phyloP scores from a whole-genome alignment of 1,284 basidiomycete genomes.

The Cutaneotrichosporon cavernicola region DNA sequence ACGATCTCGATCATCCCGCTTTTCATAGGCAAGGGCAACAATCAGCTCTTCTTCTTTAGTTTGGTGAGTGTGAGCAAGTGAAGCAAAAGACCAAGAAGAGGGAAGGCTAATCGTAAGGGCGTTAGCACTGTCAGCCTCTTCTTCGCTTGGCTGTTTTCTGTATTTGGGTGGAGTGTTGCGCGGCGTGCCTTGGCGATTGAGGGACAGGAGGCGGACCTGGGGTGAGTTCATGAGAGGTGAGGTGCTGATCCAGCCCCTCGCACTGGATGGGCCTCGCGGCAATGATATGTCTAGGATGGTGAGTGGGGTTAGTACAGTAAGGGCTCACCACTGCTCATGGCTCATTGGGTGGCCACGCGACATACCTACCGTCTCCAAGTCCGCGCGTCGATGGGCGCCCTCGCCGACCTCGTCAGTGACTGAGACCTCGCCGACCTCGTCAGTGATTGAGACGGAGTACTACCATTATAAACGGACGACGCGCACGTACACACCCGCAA shows the following conservation, averaged over 20 bases:
- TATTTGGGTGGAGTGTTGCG: conserved; percentile 51
- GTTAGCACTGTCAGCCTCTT: conserved; percentile 21
- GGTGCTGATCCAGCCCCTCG: conserved; percentile 21
- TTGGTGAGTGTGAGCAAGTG: conserved; percentile 26
- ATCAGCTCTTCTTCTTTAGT: conserved; percentile 38
- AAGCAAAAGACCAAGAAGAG: too few relatives aligned
- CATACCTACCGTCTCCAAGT: background rate
- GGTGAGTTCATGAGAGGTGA: conserved; percentile 27
- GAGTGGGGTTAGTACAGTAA: background rate
- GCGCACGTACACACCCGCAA: conserved; percentile 18
- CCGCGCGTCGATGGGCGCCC: background rate
- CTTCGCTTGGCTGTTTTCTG: conserved; percentile 43
- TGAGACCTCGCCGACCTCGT: conserved; percentile 15
- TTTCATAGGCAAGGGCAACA: conserved; percentile 46
- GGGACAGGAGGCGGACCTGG: conserved; percentile 30
- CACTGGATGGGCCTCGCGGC: conserved; percentile 48
- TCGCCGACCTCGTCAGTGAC: background rate
- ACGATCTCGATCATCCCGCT: conserved; percentile 44
- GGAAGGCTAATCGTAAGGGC: conserved; percentile 2
- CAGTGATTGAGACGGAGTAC: conserved; percentile 36
- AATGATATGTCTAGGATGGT: background rate
- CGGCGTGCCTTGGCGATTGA: conserved; percentile 36
- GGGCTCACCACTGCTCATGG: conserved; percentile 30
- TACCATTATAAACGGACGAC: conserved; percentile 51
- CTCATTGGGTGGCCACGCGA: conserved; percentile 40